Evolutionary conservation across 768 basidiomycete genomes (phyloP), one percentile per base, ranked within the genome.

Genomic region (Collybiopsis luxurians): DNA sequence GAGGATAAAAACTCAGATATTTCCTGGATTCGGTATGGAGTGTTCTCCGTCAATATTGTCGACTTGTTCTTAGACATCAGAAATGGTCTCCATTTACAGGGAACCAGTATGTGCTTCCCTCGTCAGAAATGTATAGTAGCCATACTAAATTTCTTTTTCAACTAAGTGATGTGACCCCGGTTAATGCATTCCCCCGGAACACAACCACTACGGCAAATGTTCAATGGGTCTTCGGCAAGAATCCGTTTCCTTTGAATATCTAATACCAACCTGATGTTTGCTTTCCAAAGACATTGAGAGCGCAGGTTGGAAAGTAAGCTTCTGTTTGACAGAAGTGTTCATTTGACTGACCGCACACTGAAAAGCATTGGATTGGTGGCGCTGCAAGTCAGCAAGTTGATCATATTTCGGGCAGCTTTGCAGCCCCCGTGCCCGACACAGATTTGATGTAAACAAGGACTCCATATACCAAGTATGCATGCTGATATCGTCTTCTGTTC

Each of bases 131-230:
- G n/a, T 28, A 10, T 1, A 17, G 17, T 2, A 42, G 15, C 27
- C n/a, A 9, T 34, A 21, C 31, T 5, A 34, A 13, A 34, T n/a
- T 19, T 43, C 15, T n/a, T 17, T n/a, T 13, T 34, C 6, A 6
- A 34, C 13, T 0, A 57, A 76, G 74, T 60, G 75, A 77, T 55
- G 61, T 71, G 19, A 67, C 71, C 1, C 75, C 75, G 23, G 74
- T 75, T 40, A 77, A 77, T 62, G 62, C 64, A 26, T 77, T 77
- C 63, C 70, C 75, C 4, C 70, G 73, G 2, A 65, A 60, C 27
- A 71, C 68, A 9, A 71, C 67, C 23, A 63, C 64, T 7, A 46
- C 59, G 12, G 57, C 61, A 28, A 56, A 61, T 49, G 61, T 68
- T 3, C 71, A 75, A 52, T 78, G 69, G 66, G 71, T 71, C 0